Base-by-base conservation (phyloP, 2,329 filamentous ascomycete species). In the Fusarium verrucosum region DNA sequence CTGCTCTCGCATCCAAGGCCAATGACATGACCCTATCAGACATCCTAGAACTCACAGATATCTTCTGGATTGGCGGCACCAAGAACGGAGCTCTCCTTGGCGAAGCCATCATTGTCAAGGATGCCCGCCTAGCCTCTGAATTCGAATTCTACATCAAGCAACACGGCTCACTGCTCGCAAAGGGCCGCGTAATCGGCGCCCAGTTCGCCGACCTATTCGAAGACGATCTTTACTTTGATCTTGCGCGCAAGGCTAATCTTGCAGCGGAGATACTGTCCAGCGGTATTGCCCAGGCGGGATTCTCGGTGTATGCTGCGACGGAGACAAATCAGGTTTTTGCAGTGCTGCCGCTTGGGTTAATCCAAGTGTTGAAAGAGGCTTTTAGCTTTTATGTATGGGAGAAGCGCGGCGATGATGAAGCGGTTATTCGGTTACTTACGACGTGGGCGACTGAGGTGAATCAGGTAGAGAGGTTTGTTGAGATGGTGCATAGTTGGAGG, bases 1-100 rank as follows among this genome's bases (percentile, higher is more conserved):
- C 75, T 1, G 82, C 82, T 0, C 66, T 84, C 11, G 75, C 78
- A 3, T 80, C 81, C 0, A 70, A 65, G 10, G 71, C 69, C 20
- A 82, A 80, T 35, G 79, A 83, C 52, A 68, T 83, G 70, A 78
- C 76, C 0, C 72, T 82, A 7, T 62, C 65, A 0, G 82, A 84
- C 50, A 70, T 84, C 7, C 69, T 82, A 3, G 77, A 81, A 6
- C 65, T 82, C 36, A 82, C 80, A 0, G 82, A 84, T 51, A 81
- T 84, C 19, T 84, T 84, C 72, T 84, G 82, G 82, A 83, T 84
- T 33, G 82, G 82, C 4, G 82, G 82, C 0, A 84, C 82, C 6
- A 84, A 84, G 62, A 81, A 81, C 60, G 82, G 82, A 1, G 81
- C 81, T 0, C 65, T 84, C 5, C 74, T 84, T 5, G 82, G 82